A percentile compares a stretch with the other conserved stretches of the same genome.
Evolutionary conservation across 2,329 filamentous ascomycete genomes (phyloP).

Genomic region (Phialophora macrospora): DNA sequence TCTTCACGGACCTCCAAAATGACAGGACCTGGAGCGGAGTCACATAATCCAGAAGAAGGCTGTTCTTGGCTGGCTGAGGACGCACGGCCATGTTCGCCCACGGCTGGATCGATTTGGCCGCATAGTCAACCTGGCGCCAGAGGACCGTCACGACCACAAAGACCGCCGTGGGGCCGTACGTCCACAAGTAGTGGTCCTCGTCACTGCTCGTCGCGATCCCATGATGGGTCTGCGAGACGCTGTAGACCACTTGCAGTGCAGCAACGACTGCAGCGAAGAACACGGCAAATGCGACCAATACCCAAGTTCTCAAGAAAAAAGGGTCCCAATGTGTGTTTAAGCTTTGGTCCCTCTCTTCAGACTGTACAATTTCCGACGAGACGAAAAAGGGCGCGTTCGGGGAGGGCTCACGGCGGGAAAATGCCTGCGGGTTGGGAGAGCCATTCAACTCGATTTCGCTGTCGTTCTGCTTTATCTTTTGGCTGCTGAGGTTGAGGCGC

Average conservation of each 20-base stretch:
- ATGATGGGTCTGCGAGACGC: slow-evolving; percentile 23
- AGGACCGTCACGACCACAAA: slow-evolving; percentile 32
- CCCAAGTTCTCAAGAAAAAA: slow-evolving; percentile 29
- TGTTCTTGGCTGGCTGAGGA: slow-evolving; percentile 30
- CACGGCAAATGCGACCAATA: slow-evolving; percentile 26
- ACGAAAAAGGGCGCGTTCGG: slow-evolving; percentile 9
- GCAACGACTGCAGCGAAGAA: slow-evolving; percentile 30
- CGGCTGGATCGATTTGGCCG: slow-evolving; percentile 34
- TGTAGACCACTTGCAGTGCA: slow-evolving; percentile 31
- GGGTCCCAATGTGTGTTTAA: slow-evolving; percentile 29
- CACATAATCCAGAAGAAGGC: slow-evolving; percentile 34
- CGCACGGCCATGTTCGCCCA: slow-evolving; percentile 35
- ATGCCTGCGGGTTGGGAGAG: background rate
- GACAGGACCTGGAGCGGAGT: slow-evolving; percentile 31
- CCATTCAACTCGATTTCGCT: slow-evolving; percentile 6
- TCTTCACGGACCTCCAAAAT: slow-evolving; percentile 29
- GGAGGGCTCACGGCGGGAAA: slow-evolving; percentile 3
- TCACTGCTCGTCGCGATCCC: slow-evolving; percentile 27
- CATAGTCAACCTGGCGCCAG: slow-evolving; percentile 36
- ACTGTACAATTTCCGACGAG: background rate
- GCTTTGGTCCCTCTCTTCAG: background rate
- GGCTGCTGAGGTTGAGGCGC: slow-evolving; percentile 10
- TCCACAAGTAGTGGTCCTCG: slow-evolving; percentile 34
- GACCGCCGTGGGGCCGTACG: slow-evolving; percentile 32
- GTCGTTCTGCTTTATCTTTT: background rate